Evolutionary conservation across 208 protist genomes (phyloP).

Genomic region (Leishmania tropica): DNA sequence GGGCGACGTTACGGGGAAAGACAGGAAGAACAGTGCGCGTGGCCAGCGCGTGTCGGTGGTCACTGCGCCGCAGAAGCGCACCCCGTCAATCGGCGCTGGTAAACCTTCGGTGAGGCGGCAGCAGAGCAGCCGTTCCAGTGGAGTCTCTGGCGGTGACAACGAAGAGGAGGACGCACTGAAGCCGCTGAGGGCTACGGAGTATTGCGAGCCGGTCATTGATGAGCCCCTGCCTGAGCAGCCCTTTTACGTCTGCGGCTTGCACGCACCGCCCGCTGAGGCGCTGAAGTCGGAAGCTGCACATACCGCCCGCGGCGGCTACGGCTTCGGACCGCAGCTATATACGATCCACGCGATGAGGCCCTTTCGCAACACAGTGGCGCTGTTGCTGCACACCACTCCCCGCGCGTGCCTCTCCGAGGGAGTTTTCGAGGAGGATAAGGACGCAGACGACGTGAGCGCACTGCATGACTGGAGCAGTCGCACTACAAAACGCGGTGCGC

Average conservation of each 20-base stretch:
- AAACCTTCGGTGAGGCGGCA: not conserved
- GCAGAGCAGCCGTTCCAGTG: not conserved
- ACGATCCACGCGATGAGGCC: constrained; percentile 59
- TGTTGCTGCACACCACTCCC: constrained; percentile 71
- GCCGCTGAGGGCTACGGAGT: constrained; percentile 25
- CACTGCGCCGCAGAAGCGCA: constrained; percentile 3
- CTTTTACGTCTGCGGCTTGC: constrained; percentile 37
- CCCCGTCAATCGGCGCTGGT: not conserved
- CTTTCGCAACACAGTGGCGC: constrained; percentile 75
- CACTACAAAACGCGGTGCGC: not conserved
- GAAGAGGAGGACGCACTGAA: not conserved
- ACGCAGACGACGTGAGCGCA: constrained; percentile 52
- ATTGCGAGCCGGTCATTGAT: constrained; percentile 25
- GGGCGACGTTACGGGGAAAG: not conserved
- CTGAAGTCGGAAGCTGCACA: not conserved
- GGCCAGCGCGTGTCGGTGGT: not conserved
- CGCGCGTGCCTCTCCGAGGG: constrained; percentile 33
- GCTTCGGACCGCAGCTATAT: constrained; percentile 54
- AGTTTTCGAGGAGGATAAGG: constrained; percentile 48
- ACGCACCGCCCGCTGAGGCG: not conserved
- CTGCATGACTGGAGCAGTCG: constrained; percentile 16
- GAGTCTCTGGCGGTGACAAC: not conserved
- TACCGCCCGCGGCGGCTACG: not conserved
- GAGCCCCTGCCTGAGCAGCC: constrained; percentile 26
- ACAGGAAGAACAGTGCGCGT: not conserved